Percentiles rank a stretch among this genome's conserved stretches.
Conservation (phyloP, 768 basidiomycete species). For the Collybia mongolica region DNA sequence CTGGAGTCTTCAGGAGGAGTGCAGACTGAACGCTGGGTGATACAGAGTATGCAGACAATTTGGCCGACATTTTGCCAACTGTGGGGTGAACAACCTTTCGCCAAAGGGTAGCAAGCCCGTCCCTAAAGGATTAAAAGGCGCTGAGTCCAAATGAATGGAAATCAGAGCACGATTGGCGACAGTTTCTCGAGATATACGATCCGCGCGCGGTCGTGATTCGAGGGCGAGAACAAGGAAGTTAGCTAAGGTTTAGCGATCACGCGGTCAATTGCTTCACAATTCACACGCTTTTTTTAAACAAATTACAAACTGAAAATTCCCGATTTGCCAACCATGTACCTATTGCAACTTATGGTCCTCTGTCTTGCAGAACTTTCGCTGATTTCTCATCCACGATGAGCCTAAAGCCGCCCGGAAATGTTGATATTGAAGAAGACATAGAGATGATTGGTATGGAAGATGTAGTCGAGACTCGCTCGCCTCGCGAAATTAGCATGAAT, state of each 20-base stretch:
- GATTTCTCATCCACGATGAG: constrained; percentile 11
- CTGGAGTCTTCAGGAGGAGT: constrained; percentile 62
- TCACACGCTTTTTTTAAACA: constrained; percentile 10
- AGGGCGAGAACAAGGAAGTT: constrained; percentile 38
- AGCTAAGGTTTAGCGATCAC: constrained; percentile 25
- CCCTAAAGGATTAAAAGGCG: constrained; percentile 8
- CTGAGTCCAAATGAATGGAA: constrained; percentile 11
- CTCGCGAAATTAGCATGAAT: constrained; percentile 1
- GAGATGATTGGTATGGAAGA: constrained; percentile 33
- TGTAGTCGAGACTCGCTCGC: constrained; percentile 9
- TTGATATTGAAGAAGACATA: constrained; percentile 28
- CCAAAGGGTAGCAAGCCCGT: neutral
- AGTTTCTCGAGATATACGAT: constrained; percentile 14
- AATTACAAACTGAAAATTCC: constrained; percentile 5
- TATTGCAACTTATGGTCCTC: neutral
- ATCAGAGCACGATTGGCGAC: constrained; percentile 9
- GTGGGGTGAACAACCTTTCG: too few relatives aligned
- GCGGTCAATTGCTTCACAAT: constrained; percentile 17
- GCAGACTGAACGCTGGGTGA: constrained; percentile 54
- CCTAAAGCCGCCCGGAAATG: constrained; percentile 29
- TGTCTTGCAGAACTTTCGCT: neutral
- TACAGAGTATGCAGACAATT: constrained; percentile 47
- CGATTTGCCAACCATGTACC: too few relatives aligned
- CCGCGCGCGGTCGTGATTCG: constrained; percentile 24
- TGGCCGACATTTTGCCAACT: constrained; percentile 52